phyloP scores from a whole-genome alignment of 2,329 filamentous ascomycete genomes.

The Xylariaceae sp. region DNA sequence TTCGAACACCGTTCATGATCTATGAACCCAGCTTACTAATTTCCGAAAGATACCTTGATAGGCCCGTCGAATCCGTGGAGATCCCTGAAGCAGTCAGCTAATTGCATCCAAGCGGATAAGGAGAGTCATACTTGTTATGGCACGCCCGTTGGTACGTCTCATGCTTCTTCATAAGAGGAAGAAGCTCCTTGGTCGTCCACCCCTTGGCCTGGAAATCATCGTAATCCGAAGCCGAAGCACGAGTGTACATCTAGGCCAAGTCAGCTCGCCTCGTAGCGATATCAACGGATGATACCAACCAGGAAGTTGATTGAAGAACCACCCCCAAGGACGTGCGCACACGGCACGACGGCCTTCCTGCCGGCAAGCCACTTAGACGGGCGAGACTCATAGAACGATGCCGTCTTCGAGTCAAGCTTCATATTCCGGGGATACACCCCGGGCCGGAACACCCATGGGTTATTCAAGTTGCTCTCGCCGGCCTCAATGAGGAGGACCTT shows the following conservation, averaged over 20 bases:
- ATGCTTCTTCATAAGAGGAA: conserved; percentile 75
- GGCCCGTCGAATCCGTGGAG: conserved; percentile 74
- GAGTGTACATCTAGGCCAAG: conserved; percentile 60
- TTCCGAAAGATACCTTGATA: conserved; percentile 78
- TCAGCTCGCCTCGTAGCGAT: conserved; percentile 15
- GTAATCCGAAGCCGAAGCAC: conserved; percentile 67
- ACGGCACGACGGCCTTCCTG: conserved; percentile 68
- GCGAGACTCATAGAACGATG: conserved; percentile 74
- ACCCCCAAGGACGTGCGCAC: conserved; percentile 67
- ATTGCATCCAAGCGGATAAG: not conserved
- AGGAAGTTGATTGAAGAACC: conserved; percentile 76
- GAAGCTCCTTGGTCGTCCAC: conserved; percentile 71
- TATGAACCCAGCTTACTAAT: conserved; percentile 46
- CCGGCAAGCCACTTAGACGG: conserved; percentile 69
- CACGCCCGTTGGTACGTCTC: conserved; percentile 69
- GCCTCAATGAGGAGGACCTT: conserved; percentile 54
- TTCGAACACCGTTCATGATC: not conserved
- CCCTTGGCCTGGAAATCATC: conserved; percentile 76
- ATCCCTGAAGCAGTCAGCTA: conserved; percentile 41
- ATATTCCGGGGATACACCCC: conserved; percentile 73
- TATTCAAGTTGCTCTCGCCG: conserved; percentile 57
- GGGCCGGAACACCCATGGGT: conserved; percentile 71
- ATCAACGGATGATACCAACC: conserved; percentile 39
- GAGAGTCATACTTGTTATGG: conserved; percentile 47
- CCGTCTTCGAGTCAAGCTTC: conserved; percentile 74